Evolutionary conservation across 768 basidiomycete species (phyloP), one percentile per base, ranked within the genome.

Genomic region (Russula sp.): DNA sequence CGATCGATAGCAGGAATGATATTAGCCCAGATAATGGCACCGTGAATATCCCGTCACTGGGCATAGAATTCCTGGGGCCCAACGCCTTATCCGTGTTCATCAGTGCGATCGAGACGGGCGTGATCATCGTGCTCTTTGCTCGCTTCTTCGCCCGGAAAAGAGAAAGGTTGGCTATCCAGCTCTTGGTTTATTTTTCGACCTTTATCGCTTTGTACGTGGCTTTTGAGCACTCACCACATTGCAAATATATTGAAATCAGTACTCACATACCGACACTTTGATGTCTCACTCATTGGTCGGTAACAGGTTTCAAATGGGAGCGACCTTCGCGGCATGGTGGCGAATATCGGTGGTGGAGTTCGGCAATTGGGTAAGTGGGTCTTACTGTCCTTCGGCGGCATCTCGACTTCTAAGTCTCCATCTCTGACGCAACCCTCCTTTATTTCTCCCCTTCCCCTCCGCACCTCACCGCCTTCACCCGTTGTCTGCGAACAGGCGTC

Each of bases 31-130:
- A 5, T 40, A 40, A 40, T 16, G 38, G 38, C 38, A 40, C 38
- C 16, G 16, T 48, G 22, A 48, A 48, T 22, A 14, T 38, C 32
- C 7, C 57, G 14, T 1, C 0, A 1, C 59, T 44, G 1, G 59
- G 48, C n/a, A 10, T 14, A 7, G 40, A 30, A n/a, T 73, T 72
- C 50, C 62, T 73, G 16, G 73, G 70, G 2, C 69, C 73, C 5
- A 49, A 52, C 24, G 62, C 70, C 16, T 67, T 70, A 2, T 59
- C 58, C 2, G 26, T 68, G 55, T 57, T 70, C 42, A 61, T 73
- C 30, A 65, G 72, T 58, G 70, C 65, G 20, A 8, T 73, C 28
- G 67, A 72, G 50, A 69, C 69, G 34, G 73, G 73, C 11, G 52
- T 73, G 48, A 54, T 73, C 53, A 36, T 73, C 64, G 68, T 66